phyloP scores from a whole-genome alignment of 257 asterid species.

The Petunia secreta region DNA sequence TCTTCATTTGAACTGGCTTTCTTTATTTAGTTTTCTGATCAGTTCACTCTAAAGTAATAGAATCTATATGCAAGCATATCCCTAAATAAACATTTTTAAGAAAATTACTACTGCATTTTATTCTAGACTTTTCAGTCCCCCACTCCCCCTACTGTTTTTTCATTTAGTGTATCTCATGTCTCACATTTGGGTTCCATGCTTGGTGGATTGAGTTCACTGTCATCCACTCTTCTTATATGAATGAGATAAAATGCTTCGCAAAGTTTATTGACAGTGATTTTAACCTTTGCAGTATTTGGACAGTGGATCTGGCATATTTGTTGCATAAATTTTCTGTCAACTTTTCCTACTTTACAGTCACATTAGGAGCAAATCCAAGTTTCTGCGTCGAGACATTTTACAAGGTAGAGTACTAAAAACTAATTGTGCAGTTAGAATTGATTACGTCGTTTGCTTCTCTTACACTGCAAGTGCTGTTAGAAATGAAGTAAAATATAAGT shows the following conservation, averaged over 20 bases:
- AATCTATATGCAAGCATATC: no score
- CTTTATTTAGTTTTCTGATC: no score
- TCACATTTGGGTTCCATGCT: neutral
- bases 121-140: no score
- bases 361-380: slow-evolving; percentile 93
- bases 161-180: neutral
- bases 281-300: slow-evolving; percentile 77
- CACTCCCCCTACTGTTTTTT: neutral
- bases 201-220: neutral
- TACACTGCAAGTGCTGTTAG: neutral
- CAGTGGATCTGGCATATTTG: slow-evolving; percentile 95
- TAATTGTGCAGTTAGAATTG: neutral
- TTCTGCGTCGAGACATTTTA: slow-evolving; percentile 86
- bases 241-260: neutral
- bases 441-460: neutral
- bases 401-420: slow-evolving; percentile 57
- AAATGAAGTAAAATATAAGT: neutral
- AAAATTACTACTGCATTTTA: no score
- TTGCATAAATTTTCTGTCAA: slow-evolving; percentile 80
- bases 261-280: slow-evolving; percentile 29
- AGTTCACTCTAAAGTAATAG: no score
- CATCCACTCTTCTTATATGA: slow-evolving; percentile 37
- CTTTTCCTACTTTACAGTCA: slow-evolving; percentile 89
- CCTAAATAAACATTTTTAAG: no score
- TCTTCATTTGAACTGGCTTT: no score